A percentile compares a stretch with the other conserved stretches of the same genome.
phyloP scores from a whole-genome alignment of 495 filamentous ascomycete species.

The Chaetomium tenue region DNA sequence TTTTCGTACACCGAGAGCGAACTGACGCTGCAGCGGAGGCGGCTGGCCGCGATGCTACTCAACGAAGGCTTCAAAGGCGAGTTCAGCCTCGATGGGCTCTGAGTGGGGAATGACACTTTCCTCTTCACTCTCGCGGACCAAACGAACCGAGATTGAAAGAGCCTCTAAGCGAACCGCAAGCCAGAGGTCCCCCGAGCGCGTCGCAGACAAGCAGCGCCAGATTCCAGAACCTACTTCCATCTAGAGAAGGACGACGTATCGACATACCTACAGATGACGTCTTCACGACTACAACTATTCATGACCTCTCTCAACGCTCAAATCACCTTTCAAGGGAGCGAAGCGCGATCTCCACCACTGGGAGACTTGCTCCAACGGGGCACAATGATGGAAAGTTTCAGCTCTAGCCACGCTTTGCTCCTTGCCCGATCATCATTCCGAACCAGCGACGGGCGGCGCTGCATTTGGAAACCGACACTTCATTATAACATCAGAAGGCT shows the following conservation, averaged over 20 bases:
- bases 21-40: conserved; percentile 56
- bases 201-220: too few relatives aligned
- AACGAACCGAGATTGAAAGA: background rate
- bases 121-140: background rate
- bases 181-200: background rate
- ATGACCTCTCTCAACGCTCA: too few relatives aligned
- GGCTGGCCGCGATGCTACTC: conserved; percentile 68
- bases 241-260: too few relatives aligned
- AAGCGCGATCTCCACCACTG: too few relatives aligned
- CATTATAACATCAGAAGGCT: too few relatives aligned
- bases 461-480: background rate
- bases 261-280: too few relatives aligned
- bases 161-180: too few relatives aligned
- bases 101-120: conserved; percentile 8
- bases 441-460: conserved; percentile 2
- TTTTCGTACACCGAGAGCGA: conserved; percentile 53
- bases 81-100: conserved; percentile 41
- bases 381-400: too few relatives aligned
- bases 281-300: too few relatives aligned
- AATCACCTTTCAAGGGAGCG: too few relatives aligned
- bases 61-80: conserved; percentile 60
- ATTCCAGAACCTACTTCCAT: too few relatives aligned
- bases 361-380: too few relatives aligned
- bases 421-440: background rate
- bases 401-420: background rate